Evolutionary conservation across 169 alveolate species (phyloP).

Genomic region (Babesia microti): DNA sequence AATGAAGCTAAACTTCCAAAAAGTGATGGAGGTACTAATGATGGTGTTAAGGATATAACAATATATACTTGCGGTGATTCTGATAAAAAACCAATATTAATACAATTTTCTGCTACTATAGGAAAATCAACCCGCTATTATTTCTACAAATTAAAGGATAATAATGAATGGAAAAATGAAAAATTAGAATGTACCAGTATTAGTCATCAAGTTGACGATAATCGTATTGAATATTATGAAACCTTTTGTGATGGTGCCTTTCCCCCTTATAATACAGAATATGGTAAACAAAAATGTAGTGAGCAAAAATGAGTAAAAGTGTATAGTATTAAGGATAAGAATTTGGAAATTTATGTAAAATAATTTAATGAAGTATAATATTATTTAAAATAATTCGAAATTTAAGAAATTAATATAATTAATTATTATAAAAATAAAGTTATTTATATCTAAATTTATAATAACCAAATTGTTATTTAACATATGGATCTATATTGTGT

Average conservation of each 20-base stretch:
- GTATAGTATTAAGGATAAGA: background rate
- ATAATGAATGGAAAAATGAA: background rate
- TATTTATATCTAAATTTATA: too few species aligned
- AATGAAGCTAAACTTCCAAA: too few species aligned
- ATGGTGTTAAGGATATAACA: too few species aligned
- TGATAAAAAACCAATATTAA: too few species aligned
- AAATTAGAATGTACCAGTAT: background rate
- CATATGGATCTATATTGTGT: too few species aligned
- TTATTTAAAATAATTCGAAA: background rate
- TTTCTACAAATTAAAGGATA: background rate
- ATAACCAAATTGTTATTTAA: too few species aligned
- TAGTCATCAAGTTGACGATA: background rate
- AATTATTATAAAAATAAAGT: too few species aligned
- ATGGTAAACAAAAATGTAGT: background rate
- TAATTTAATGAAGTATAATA: background rate
- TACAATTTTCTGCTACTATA: too few species aligned
- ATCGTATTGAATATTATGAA: background rate
- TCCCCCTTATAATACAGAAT: background rate
- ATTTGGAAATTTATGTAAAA: background rate
- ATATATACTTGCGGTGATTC: too few species aligned
- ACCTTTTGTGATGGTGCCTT: background rate
- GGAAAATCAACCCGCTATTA: too few species aligned
- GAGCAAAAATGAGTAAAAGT: background rate
- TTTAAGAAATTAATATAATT: constrained; percentile 1
- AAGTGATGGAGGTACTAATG: too few species aligned